These are phyloP conservation scores for Tolypocladium endophyticum DNA, from an alignment of 2,329 filamentous ascomycete species.

Conservation along the genomic window DNA sequence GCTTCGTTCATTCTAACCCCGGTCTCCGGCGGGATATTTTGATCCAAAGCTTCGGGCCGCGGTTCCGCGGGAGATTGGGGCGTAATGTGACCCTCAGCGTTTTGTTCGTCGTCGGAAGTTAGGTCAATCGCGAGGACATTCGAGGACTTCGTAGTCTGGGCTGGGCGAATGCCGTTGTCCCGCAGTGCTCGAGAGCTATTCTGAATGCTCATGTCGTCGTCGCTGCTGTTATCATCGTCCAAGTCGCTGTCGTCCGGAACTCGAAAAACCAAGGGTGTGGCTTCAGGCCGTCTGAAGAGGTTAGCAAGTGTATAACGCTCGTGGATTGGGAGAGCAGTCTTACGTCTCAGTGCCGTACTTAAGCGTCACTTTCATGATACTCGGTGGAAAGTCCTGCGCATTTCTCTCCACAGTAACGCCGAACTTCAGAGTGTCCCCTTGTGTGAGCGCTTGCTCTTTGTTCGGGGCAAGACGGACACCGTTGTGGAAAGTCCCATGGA, in stretches of 20 bases:
- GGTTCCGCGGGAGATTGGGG: background rate
- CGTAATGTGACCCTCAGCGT: conserved; percentile 1
- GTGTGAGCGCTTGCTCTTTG: conserved; percentile 8
- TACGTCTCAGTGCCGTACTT: conserved; percentile 16
- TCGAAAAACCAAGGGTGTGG: conserved; percentile 22
- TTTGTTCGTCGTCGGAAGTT: conserved; percentile 9
- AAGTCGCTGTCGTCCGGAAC: conserved; percentile 32
- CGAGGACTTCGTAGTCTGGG: conserved; percentile 1
- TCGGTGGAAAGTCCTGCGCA: conserved; percentile 24
- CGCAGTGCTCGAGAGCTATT: conserved; percentile 15
- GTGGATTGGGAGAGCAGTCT: background rate
- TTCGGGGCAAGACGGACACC: conserved; percentile 11
- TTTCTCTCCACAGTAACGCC: conserved; percentile 24
- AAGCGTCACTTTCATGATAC: conserved; percentile 21
- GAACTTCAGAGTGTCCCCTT: conserved; percentile 23
- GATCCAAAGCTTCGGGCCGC: background rate
- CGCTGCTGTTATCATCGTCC: conserved; percentile 15
- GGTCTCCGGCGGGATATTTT: background rate
- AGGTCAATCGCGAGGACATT: conserved; percentile 9
- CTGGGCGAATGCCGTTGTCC: conserved; percentile 17
- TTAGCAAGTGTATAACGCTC: conserved; percentile 5
- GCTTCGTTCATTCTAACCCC: background rate
- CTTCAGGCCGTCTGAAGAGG: conserved; percentile 11
- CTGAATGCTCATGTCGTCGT: conserved; percentile 14
- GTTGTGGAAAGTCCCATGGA: conserved; percentile 43